A percentile compares a stretch with the other conserved stretches of the same genome.
These are phyloP conservation scores for Trichoderma polysporum DNA, from an alignment of 2,329 filamentous ascomycete genomes.

Conservation along the genomic window DNA sequence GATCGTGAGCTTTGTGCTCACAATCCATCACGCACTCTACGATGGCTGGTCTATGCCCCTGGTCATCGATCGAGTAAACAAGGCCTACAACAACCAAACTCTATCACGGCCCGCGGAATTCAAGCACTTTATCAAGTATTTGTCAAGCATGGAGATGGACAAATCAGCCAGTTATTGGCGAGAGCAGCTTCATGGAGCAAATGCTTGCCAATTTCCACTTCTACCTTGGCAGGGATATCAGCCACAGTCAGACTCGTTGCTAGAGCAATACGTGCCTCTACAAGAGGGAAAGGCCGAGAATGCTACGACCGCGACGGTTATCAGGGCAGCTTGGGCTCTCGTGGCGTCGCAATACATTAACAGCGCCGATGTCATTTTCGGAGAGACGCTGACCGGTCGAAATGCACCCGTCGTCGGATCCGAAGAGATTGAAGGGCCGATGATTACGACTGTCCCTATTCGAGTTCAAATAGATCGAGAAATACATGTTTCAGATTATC, in stretches of 20 bases:
- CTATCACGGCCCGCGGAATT: conserved; percentile 42
- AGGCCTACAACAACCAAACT: conserved; percentile 39
- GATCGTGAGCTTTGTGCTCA: conserved; percentile 49
- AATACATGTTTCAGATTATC: conserved; percentile 47
- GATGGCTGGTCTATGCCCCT: conserved; percentile 57
- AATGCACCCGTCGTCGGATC: conserved; percentile 48
- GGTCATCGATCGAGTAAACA: conserved; percentile 49
- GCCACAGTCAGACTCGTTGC: conserved; percentile 50
- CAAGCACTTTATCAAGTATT: conserved; percentile 51
- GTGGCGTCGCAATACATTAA: conserved; percentile 54
- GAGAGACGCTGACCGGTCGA: conserved; percentile 59
- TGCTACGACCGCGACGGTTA: conserved; percentile 54
- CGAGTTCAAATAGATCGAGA: conserved; percentile 43
- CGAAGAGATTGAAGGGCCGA: conserved; percentile 59
- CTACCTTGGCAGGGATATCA: conserved; percentile 50
- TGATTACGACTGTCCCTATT: conserved; percentile 61
- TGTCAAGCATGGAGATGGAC: conserved; percentile 39
- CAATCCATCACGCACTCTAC: conserved; percentile 57
- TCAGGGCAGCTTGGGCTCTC: conserved; percentile 60
- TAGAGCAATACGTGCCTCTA: conserved; percentile 52
- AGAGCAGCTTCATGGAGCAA: conserved; percentile 45
- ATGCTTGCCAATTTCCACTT: conserved; percentile 47
- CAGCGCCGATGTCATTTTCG: conserved; percentile 55
- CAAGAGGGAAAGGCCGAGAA: conserved; percentile 36
- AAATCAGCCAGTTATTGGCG: conserved; percentile 49